phyloP scores from a whole-genome alignment of 495 filamentous ascomycete genomes.

The Beverwykella pulmonaria region DNA sequence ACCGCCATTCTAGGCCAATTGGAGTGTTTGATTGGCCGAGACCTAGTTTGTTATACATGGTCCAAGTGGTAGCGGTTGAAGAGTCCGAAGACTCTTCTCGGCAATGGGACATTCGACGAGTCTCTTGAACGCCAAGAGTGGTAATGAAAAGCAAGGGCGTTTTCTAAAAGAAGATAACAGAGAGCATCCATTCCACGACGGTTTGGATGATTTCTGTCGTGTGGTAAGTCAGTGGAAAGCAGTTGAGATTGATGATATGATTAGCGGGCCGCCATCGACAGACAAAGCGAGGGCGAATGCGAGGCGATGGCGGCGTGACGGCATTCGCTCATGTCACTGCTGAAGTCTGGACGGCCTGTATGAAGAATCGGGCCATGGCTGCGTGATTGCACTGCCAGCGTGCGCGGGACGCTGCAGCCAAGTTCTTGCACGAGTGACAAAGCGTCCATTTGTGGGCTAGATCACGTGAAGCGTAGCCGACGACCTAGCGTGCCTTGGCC shows the following conservation, averaged over 20 bases:
- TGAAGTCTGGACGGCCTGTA: not conserved
- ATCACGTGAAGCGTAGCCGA: slow-evolving; percentile 1
- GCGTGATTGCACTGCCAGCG: not conserved
- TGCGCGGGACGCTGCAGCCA: not conserved
- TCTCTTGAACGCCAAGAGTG: not conserved
- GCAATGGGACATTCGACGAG: not conserved
- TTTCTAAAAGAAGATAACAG: no score
- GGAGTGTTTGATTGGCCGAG: slow-evolving; percentile 1
- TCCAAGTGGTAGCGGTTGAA: slow-evolving; percentile 6
- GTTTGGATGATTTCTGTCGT: no score
- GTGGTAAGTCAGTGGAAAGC: no score
- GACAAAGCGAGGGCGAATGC: not conserved
- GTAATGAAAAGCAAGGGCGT: not conserved
- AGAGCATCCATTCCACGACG: no score
- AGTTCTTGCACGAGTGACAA: not conserved
- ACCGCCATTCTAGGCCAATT: slow-evolving; percentile 55
- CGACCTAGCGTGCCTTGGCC: not conserved
- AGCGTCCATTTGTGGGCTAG: no score
- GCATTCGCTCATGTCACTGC: not conserved
- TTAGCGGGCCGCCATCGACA: not conserved
- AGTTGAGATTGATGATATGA: not conserved
- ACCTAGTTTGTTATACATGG: slow-evolving; percentile 11
- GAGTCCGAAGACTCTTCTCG: not conserved
- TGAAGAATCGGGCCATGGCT: not conserved
- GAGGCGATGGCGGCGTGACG: not conserved